Base-by-base conservation (phyloP, 1,284 basidiomycete species). In the Moniliophthora roreri region DNA sequence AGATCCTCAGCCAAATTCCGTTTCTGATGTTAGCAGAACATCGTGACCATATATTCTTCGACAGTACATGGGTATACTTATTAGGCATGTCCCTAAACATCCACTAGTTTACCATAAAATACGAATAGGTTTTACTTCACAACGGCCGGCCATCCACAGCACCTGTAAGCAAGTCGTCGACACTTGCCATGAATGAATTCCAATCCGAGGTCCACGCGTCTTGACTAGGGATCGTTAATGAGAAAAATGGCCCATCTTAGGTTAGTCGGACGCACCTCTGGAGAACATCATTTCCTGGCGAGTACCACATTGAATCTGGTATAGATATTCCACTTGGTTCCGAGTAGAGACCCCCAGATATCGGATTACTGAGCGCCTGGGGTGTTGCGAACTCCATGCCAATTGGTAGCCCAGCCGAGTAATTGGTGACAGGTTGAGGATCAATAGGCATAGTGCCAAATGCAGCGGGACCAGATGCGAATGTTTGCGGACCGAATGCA, bases 41-140 rank as follows among this genome's bases (percentile, higher is more conserved):
- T n/a, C n/a, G n/a, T n/a, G n/a, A n/a, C n/a, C n/a, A n/a, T n/a
- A n/a, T n/a, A n/a, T n/a, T n/a, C n/a, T n/a, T n/a, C n/a, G n/a
- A n/a, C n/a, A n/a, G n/a, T n/a, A n/a, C n/a, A n/a, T n/a, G n/a
- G n/a, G n/a, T n/a, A n/a, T n/a, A n/a, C n/a, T n/a, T n/a, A n/a
- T n/a, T n/a, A n/a, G n/a, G n/a, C n/a, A n/a, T n/a, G n/a, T n/a
- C n/a, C n/a, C n/a, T n/a, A n/a, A n/a, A n/a, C n/a, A n/a, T n/a
- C n/a, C n/a, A n/a, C n/a, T n/a, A n/a, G n/a, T 32, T 11, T 32
- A 32, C 28, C 28, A 32, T 32, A 32, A 6, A 32, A 6, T 6
- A 32, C 28, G 6, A 6, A 32, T 32, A 6, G 7, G 7, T 11
- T 54, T 47, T 52, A 50, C 32, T 58, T 28, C 26, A 64, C 62